Evolutionary conservation across 2,329 filamentous ascomycete species (phyloP), one percentile per base, ranked within the genome.

Genomic region (Colletotrichum aenigma): DNA sequence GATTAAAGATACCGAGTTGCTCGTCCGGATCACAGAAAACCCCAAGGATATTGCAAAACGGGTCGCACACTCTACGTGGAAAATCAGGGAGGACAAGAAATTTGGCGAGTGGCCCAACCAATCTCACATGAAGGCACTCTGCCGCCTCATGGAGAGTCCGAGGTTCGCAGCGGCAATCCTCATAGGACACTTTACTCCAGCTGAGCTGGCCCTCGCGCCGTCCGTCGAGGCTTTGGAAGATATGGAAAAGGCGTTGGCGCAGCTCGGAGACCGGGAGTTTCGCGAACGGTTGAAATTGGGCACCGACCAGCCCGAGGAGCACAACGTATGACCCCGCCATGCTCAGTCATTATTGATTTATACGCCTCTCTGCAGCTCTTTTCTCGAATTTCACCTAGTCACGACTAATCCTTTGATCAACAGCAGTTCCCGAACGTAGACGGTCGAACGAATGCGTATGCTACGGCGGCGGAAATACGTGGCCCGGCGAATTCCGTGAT

Each of bases 61-160:
- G 16, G 68, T 84, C 34, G 81, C 81, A 13, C 62, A 70, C 15
- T 78, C 71, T 6, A 81, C 86, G 55, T 74, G 82, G 48, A 43
- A 74, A 12, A 68, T 78, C 30, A 82, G 81, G 24, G 78, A 79
- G 43, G 70, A 79, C 16, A 77, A 78, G 30, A 70, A 75, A 3
- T 74, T 69, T 26, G 84, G 84, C 3, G 80, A 83, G 66, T 70
- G 85, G 6, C 80, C 78, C 3, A 83, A 86, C 69, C 78, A 79
- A n/a, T 74, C 78, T 9, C 85, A 82, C 30, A 86, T 85, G 85
- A 81, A 79, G n/a, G 73, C 79, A 12, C 79, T 86, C 1, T 64
- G 77, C 21, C 77, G 78, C 15, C 67, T 85, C 10, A 75, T 82
- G 6, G 70, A 64, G 2, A 73, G 82, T 12, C 74, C 81, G 6